Evolutionary conservation across 345 rosid species (phyloP), one percentile per base, ranked within the genome.

Genomic region (Euphorbia pulcherrima): DNA sequence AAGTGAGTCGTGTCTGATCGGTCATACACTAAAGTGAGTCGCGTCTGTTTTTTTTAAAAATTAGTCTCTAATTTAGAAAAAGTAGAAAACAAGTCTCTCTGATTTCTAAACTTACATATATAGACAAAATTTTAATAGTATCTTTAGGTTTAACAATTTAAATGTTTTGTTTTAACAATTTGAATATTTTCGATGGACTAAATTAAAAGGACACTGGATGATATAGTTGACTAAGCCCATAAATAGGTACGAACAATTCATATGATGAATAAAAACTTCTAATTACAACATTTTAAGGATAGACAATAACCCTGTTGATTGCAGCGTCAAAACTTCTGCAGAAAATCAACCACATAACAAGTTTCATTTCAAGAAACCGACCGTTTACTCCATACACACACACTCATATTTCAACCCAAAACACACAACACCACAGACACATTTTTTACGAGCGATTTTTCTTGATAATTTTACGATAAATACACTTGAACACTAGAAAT

Each of bases 401-500:
- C 21, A 65, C 62, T 68, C 48, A 55, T 44, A 58, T 64, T 55
- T 46, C 71, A 21, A 50, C 29, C 27, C n/a, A n/a, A 23, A 64
- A 20, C 29, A 64, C 17, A 54, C 12, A 8, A 24, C 63, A 11
- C 3, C 65, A 75, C 73, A 3, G 37, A 33, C 4, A 33, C 7
- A 33, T 33, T 33, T 33, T 33, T 33, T 33, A 3, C 37, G 33
- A 39, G 72, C 21, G 55, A 67, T 72, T 82, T 79, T 12, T 40
- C 77, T 65, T 65, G 29, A 62, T 70, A n/a, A 59, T 61, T 65
- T 85, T 73, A 87, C 73, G 89, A 78, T 81, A 87, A 55, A 65
- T 62, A 80, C 63, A 92, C 94, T 53, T 77, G 81, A 73, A 89
- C 74, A 37, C 94, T 82, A 44, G 77, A 79, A 29, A 80, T 80